Evolutionary conservation across 2,329 filamentous ascomycete species (phyloP).

Genomic region (Tolypocladium guangdongense): DNA sequence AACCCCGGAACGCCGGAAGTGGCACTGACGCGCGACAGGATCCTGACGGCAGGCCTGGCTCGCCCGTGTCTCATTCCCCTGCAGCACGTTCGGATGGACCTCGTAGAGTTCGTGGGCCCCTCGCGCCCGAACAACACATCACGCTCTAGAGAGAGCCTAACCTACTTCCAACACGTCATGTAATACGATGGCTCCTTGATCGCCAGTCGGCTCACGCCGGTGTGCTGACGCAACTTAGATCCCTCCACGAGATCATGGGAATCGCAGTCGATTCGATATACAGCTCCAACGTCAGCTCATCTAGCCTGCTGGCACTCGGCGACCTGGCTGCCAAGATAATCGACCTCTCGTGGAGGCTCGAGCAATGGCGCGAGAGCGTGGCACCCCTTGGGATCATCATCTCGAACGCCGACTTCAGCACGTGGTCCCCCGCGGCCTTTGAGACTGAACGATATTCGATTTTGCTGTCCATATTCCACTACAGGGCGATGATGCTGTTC

Average conservation of each 20-base stretch:
- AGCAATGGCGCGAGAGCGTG: conserved; percentile 5
- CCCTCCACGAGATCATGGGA: conserved; percentile 10
- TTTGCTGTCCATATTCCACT: conserved; percentile 6
- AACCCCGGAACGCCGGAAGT: neutral
- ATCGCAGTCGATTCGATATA: conserved; percentile 9
- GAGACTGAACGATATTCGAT: conserved; percentile 5
- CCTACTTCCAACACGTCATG: conserved; percentile 10
- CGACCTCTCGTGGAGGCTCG: conserved; percentile 8
- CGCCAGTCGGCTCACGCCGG: neutral
- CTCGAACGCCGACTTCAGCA: conserved; percentile 2
- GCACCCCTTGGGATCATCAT: conserved; percentile 3
- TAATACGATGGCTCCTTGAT: neutral
- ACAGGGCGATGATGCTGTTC: conserved; percentile 3
- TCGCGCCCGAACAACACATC: neutral
- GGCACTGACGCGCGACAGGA: conserved; percentile 1
- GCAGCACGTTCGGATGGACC: conserved; percentile 5
- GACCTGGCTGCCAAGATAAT: conserved; percentile 9
- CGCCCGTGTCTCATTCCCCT: conserved; percentile 10
- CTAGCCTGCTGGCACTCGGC: conserved; percentile 1
- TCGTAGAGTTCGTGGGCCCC: conserved; percentile 1
- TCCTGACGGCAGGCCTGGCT: conserved; percentile 10
- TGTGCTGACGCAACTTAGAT: conserved; percentile 2
- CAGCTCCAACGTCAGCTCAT: conserved; percentile 9
- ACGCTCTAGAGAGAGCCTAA: conserved; percentile 3
- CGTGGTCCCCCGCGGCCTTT: conserved; percentile 1